Evolutionary conservation across 305 asterid genomes (phyloP), one percentile per base, ranked within the genome.

Genomic region (Nicotiana rustica): DNA sequence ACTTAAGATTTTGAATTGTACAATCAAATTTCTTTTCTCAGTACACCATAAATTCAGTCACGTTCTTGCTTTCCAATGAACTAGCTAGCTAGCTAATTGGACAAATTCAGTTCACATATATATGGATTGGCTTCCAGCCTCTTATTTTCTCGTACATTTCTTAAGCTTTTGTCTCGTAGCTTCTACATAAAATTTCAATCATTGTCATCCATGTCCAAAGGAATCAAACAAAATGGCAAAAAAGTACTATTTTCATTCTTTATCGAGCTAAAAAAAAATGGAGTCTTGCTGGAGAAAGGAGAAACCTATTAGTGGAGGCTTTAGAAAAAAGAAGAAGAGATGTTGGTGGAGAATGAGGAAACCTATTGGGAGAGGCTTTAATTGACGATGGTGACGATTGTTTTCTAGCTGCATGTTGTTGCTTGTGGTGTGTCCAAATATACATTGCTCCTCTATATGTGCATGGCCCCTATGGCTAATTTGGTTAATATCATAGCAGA

Each of bases 351-450:
- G 59, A 41, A 69, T 18, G n/a, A 17, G 41, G 61, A 47, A 71
- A 47, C n/a, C 36, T 47, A 47, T 71, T 71, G 61, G 78, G n/a
- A 60, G 21, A 71, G 78, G 61, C 61, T 71, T 71, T 71, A 44
- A 71, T 44, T 47, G 61, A 47, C 29, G 61, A 71, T 21, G 78
- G 3, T 21, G 78, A 71, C 78, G 21, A 71, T 21, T 19, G 19
- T 71, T 71, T 69, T 10, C n/a, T 69, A 69, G 38, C 36, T 70
- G 36, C 12, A 12, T 52, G 15, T 12, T 52, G 57, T 52, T 52
- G 0, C 57, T 0, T 52, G 17, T 52, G 57, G 55, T 0, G 17
- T 0, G 2, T 59, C 64, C 5, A 59, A 57, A 57, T 57, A 17
- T 57, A 5, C 4, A 13, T 55, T 55, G 18, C 60, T 55, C n/a